phyloP scores from a whole-genome alignment of 1,139 yeast genomes.

The Hemisphaericaspora xylofermentans region DNA sequence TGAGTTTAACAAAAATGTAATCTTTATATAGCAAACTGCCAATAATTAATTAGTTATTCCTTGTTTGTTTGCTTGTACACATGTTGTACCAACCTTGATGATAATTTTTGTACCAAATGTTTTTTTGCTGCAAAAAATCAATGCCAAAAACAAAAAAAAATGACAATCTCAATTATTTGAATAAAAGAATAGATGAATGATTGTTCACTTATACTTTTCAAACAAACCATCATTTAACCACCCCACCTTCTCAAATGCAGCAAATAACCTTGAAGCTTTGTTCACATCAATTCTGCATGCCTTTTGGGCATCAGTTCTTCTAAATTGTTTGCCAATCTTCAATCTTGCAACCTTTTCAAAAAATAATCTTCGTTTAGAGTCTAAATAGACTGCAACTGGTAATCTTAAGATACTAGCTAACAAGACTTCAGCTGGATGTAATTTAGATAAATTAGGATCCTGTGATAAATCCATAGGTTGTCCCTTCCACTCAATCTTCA shows the following conservation, averaged over 20 bases:
- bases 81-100: no score
- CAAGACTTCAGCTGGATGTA: conserved; percentile 90
- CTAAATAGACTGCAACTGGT: conserved; percentile 84
- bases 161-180: no score
- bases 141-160: no score
- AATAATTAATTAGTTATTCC: no score
- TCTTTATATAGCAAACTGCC: no score
- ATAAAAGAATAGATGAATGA: no score
- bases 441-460: conserved; percentile 68
- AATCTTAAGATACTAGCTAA: conserved; percentile 86
- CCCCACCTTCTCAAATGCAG: conserved; percentile 92
- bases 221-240: conserved; percentile 87
- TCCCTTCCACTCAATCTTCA: conserved; percentile 96
- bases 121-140: no score
- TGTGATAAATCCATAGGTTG: conserved; percentile 86
- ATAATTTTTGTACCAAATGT: no score
- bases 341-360: conserved; percentile 82
- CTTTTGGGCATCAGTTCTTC: conserved; percentile 97
- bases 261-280: conserved; percentile 88
- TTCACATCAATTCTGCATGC: conserved; percentile 97
- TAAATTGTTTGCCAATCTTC: conserved; percentile 75
- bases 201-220: conserved; percentile 36
- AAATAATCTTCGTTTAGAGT: conserved; percentile 87
- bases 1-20: no score
- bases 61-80: no score